Evolutionary conservation across 2,329 filamentous ascomycete genomes (phyloP).

Genomic region (Rutstroemia sp.): DNA sequence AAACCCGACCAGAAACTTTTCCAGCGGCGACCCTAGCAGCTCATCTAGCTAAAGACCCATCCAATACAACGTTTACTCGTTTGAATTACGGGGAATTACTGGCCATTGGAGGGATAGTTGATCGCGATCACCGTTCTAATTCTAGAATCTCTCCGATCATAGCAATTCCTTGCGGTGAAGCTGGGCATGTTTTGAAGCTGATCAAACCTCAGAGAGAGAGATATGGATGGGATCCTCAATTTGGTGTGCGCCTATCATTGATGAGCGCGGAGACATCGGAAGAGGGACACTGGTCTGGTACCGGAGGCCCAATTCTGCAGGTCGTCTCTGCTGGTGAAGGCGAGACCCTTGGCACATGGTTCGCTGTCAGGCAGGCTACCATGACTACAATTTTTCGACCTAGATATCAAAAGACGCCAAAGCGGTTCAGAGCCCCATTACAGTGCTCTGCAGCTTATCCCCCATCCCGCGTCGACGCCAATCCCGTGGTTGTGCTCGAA

Average conservation of each 20-base stretch:
- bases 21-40: slow-evolving; percentile 14
- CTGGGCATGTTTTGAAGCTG: slow-evolving; percentile 26
- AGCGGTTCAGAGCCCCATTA: slow-evolving; percentile 4
- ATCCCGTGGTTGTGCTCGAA: slow-evolving; percentile 46
- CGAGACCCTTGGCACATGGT: slow-evolving; percentile 31
- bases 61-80: slow-evolving; percentile 4
- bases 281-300: slow-evolving; percentile 25
- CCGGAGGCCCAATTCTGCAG: slow-evolving; percentile 40
- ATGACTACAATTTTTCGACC: slow-evolving; percentile 37
- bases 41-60: slow-evolving; percentile 1
- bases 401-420: slow-evolving; percentile 16
- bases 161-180: slow-evolving; percentile 25
- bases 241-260: slow-evolving; percentile 16
- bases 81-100: slow-evolving; percentile 17
- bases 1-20: slow-evolving; percentile 21
- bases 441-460: slow-evolving; percentile 14
- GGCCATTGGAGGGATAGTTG: slow-evolving; percentile 17
- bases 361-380: slow-evolving; percentile 39
- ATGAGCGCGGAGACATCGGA: slow-evolving; percentile 17
- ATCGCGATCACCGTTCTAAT: slow-evolving; percentile 16
- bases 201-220: slow-evolving; percentile 22
- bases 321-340: slow-evolving; percentile 35
- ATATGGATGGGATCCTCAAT: slow-evolving; percentile 23
- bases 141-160: slow-evolving; percentile 17
- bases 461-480: slow-evolving; percentile 47